Evolutionary conservation across 257 asterid species (phyloP).

Genomic region (Phtheirospermum japonicum): DNA sequence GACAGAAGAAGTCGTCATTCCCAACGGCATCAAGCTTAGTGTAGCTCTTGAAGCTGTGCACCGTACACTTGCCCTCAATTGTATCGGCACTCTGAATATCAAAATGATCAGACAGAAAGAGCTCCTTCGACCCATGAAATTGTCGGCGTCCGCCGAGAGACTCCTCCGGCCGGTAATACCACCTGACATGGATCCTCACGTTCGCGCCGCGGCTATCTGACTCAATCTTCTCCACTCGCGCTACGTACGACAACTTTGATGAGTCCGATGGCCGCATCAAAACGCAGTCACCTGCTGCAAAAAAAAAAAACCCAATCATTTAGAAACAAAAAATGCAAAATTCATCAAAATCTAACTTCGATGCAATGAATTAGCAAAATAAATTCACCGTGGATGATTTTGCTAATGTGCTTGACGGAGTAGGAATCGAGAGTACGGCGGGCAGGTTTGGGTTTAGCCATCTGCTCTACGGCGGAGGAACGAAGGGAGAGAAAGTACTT

Average conservation of each 20-base stretch:
- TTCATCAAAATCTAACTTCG: not conserved
- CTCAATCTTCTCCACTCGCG: conserved; percentile 82
- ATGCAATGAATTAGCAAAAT: conserved; percentile 22
- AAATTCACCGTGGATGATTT: conserved; percentile 65
- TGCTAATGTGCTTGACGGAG: conserved; percentile 62
- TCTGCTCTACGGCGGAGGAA: conserved; percentile 43
- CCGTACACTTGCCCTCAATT: conserved; percentile 83
- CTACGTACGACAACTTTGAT: conserved; percentile 83
- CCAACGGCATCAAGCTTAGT: conserved; percentile 91
- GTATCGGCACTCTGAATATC: conserved; percentile 91
- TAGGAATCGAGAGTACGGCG: conserved; percentile 78
- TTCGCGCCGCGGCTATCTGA: conserved; percentile 79
- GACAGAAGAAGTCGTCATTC: conserved; percentile 86
- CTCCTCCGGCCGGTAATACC: conserved; percentile 99
- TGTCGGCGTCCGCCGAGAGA: conserved; percentile 91
- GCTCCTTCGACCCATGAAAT: conserved; percentile 89
- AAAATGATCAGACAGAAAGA: conserved; percentile 83
- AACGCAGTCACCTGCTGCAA: conserved; percentile 85
- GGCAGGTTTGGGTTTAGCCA: conserved; percentile 60
- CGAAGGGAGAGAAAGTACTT: conserved; percentile 34
- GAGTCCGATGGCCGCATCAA: conserved; percentile 81
- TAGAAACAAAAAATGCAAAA: conserved; percentile 25
- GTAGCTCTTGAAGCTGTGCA: conserved; percentile 82
- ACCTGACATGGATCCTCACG: conserved; percentile 69
- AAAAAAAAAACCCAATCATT: not conserved